Conservation (phyloP, 441 rosid species). For the Iberis amara region DNA sequence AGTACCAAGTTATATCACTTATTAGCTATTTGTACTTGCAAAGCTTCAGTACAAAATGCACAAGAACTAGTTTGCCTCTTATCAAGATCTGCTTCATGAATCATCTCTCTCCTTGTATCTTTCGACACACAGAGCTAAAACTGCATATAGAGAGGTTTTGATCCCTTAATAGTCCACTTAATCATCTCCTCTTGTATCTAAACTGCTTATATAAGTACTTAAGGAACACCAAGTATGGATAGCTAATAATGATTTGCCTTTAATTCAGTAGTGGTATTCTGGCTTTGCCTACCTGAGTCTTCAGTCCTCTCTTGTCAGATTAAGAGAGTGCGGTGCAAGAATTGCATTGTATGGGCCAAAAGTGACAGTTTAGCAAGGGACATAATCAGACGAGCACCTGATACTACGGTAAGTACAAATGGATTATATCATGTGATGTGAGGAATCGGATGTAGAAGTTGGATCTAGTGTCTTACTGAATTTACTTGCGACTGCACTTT, state of each 20-base stretch:
- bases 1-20: constrained; percentile 30
- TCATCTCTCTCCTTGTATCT: constrained; percentile 9
- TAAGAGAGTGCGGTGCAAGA: constrained; percentile 47
- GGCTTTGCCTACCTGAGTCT: constrained; percentile 3
- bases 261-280: not conserved
- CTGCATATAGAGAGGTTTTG: not conserved
- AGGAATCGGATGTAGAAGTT: not conserved
- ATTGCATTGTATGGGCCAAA: constrained; percentile 88
- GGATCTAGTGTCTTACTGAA: constrained; percentile 1
- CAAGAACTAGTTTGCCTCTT: not conserved
- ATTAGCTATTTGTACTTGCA: not conserved
- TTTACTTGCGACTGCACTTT: not conserved
- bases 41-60: constrained; percentile 1
- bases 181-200: not conserved
- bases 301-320: constrained; percentile 45
- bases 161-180: not conserved
- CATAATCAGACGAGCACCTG: constrained; percentile 49
- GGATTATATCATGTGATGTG: not conserved
- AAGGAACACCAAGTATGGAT: constrained; percentile 1
- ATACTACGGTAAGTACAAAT: constrained; percentile 44
- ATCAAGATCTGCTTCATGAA: not conserved
- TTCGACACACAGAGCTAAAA: not conserved
- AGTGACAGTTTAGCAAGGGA: constrained; percentile 76
- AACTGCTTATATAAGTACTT: not conserved
- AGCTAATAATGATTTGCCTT: constrained; percentile 1